Conservation (phyloP, 1,139 yeast genomes). For the Magnusiomyces tetraspermus region DNA sequence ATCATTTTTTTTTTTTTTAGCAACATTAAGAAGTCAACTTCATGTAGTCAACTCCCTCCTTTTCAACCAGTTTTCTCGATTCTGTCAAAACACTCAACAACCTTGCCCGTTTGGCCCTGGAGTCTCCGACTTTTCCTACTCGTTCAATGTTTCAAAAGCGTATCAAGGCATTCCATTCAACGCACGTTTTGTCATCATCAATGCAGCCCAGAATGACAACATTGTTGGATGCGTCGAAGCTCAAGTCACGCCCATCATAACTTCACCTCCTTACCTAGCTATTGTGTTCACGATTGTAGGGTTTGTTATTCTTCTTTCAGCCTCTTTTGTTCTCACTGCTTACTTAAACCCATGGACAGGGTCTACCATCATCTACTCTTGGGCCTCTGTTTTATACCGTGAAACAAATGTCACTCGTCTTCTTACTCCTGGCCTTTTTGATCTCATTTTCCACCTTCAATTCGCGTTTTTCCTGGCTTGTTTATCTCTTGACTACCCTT, state of each 20-base stretch:
- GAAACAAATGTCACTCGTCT: slow-evolving; percentile 49
- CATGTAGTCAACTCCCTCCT: slow-evolving; percentile 19
- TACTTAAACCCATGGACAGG: slow-evolving; percentile 51
- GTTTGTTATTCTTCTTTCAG: slow-evolving; percentile 37
- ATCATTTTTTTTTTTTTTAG: not conserved
- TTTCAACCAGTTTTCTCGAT: slow-evolving; percentile 21
- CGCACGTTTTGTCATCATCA: slow-evolving; percentile 26
- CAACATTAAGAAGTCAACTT: slow-evolving; percentile 24
- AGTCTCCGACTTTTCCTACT: slow-evolving; percentile 20
- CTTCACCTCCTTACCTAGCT: slow-evolving; percentile 35
- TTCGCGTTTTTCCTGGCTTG: slow-evolving; percentile 51
- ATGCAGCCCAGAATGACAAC: slow-evolving; percentile 33
- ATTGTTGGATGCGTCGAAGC: slow-evolving; percentile 43
- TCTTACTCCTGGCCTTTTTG: slow-evolving; percentile 46
- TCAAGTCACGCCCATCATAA: slow-evolving; percentile 45
- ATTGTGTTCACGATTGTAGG: slow-evolving; percentile 38
- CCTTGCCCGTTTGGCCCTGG: slow-evolving; percentile 28
- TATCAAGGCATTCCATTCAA: slow-evolving; percentile 28
- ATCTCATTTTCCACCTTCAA: slow-evolving; percentile 45
- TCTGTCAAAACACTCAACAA: slow-evolving; percentile 22
- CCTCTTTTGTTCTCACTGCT: slow-evolving; percentile 37
- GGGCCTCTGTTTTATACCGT: slow-evolving; percentile 53
- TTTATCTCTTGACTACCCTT: slow-evolving; percentile 51
- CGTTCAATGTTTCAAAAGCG: slow-evolving; percentile 21
- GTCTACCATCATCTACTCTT: slow-evolving; percentile 47